Conservation (phyloP, 129 eudicot genomes). For the Cynara cardunculus region DNA sequence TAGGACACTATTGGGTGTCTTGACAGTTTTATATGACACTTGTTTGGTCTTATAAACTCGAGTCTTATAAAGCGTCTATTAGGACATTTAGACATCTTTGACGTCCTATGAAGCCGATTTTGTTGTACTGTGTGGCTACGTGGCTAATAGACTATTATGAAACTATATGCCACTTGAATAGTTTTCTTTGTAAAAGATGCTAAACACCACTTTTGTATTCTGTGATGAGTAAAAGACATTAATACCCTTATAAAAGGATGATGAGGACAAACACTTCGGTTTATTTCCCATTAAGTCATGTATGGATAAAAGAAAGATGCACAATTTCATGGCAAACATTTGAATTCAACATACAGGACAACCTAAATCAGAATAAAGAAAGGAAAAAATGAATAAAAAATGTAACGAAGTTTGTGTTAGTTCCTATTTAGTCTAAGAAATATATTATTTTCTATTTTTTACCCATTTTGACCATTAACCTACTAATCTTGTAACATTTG, state of each 20-base stretch:
- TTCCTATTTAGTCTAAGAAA: background rate
- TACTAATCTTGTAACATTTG: too few species aligned
- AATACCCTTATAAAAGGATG: background rate
- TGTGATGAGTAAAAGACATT: background rate
- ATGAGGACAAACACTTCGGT: background rate
- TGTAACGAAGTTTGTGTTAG: background rate
- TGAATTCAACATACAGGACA: background rate
- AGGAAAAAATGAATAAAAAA: background rate
- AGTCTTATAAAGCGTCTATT: background rate
- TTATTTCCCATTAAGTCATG: too few species aligned
- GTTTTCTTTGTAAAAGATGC: background rate
- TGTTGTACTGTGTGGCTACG: background rate
- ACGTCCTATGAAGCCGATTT: background rate
- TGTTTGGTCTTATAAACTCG: background rate
- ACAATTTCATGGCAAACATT: background rate
- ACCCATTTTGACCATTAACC: background rate
- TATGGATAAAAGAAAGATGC: background rate
- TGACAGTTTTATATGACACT: background rate
- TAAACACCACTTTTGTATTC: constrained; percentile 4
- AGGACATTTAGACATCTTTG: too few species aligned
- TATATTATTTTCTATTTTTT: background rate
- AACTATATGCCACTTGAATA: constrained; percentile 11
- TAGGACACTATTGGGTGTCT: background rate
- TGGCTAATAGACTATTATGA: background rate
- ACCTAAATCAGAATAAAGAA: too few species aligned